These are phyloP conservation scores for Lachancea cidri DNA, from an alignment of 805 yeast genomes.

Conservation along the genomic window DNA sequence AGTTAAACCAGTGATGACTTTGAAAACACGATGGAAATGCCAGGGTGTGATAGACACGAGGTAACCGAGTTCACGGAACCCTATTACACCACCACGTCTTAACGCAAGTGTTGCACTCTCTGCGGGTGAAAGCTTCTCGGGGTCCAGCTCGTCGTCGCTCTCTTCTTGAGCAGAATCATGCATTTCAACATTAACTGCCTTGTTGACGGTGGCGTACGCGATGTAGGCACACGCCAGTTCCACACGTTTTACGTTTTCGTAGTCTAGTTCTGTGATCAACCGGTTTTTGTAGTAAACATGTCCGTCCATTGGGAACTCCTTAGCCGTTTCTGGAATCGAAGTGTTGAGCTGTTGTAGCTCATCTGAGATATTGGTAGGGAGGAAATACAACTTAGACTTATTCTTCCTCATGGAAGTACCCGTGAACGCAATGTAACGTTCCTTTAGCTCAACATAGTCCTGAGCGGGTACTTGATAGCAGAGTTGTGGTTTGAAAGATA, in stretches of 20 bases:
- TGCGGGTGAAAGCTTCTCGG: conserved; percentile 14
- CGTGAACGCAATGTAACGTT: conserved; percentile 21
- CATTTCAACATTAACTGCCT: conserved; percentile 20
- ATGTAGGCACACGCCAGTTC: conserved; percentile 22
- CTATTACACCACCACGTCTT: conserved; percentile 73
- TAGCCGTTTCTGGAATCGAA: conserved; percentile 21
- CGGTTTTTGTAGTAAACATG: conserved; percentile 21
- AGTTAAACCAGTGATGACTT: conserved; percentile 78
- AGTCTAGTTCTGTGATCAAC: conserved; percentile 21
- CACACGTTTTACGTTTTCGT: conserved; percentile 21
- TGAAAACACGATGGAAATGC: conserved; percentile 91
- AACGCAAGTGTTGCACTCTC: conserved; percentile 16
- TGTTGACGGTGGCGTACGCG: conserved; percentile 22
- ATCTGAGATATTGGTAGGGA: conserved; percentile 24
- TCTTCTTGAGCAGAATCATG: conserved; percentile 5
- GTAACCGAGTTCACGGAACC: conserved; percentile 82
- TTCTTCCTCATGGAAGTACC: conserved; percentile 25
- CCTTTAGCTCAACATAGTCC: conserved; percentile 18
- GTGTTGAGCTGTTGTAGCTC: conserved; percentile 24
- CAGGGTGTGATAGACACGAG: conserved; percentile 80
- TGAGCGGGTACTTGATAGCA: conserved; percentile 22
- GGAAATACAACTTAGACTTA: conserved; percentile 18
- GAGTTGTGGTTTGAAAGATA: conserved; percentile 24
- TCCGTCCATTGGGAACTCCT: conserved; percentile 16
- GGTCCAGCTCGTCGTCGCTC: conserved; percentile 1